These are phyloP conservation scores for Haematococcus lacustris DNA, from an alignment of 139 green algal species.

Conservation along the genomic window DNA sequence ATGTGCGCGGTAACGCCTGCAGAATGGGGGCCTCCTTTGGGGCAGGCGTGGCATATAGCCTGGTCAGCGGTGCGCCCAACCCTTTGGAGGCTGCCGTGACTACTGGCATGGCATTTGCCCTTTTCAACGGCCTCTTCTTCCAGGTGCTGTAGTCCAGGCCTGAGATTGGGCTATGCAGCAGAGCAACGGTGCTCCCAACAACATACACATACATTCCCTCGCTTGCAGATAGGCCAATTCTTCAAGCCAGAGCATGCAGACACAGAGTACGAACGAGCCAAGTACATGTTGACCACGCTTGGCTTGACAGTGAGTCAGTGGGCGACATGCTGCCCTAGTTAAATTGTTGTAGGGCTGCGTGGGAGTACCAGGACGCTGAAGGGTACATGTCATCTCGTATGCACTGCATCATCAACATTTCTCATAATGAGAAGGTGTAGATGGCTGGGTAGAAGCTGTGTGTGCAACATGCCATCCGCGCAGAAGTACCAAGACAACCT, in stretches of 20 bases:
- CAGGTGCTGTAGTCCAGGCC: too few species aligned
- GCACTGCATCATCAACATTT: too few species aligned
- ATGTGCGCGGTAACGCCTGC: not conserved
- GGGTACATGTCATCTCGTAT: too few species aligned
- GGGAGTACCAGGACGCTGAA: too few species aligned
- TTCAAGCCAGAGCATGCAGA: slow-evolving; percentile 64
- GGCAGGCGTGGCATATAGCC: slow-evolving; percentile 66
- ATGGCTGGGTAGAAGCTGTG: too few species aligned
- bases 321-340: too few species aligned
- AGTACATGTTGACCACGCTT: slow-evolving; percentile 75
- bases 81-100: slow-evolving; percentile 54
- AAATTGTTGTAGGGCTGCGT: too few species aligned
- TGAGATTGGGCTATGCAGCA: too few species aligned
- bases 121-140: slow-evolving; percentile 81
- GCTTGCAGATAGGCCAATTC: slow-evolving; percentile 56
- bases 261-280: slow-evolving; percentile 67
- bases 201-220: too few species aligned
- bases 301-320: slow-evolving; percentile 53
- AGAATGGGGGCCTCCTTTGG: slow-evolving; percentile 75
- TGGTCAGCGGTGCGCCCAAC: slow-evolving; percentile 57
- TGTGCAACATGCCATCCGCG: too few species aligned
- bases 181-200: too few species aligned
- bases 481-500: slow-evolving; percentile 94
- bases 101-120: slow-evolving; percentile 60
- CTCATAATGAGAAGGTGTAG: too few species aligned